Conservation (phyloP, 1,284 basidiomycete species). For the Sporisorium reilianum region DNA sequence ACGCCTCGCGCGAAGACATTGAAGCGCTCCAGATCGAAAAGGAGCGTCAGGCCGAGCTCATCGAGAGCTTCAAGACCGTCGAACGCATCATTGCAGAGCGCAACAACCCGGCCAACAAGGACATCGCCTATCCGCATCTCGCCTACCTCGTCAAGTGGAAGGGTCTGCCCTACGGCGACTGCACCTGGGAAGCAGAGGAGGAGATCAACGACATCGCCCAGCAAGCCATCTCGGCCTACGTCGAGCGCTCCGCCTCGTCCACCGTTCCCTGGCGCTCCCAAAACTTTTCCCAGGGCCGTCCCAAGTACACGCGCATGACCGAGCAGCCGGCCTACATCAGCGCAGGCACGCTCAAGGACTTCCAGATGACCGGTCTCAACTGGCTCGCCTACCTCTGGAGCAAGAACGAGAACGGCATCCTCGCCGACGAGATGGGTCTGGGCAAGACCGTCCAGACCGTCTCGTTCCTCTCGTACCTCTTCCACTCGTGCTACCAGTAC, state of each 20-base stretch:
- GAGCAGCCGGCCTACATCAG: conserved; percentile 91
- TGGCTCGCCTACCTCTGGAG: conserved; percentile 98
- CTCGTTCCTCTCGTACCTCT: conserved; percentile 93
- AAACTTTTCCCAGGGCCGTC: conserved; percentile 79
- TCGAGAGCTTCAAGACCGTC: conserved; percentile 90
- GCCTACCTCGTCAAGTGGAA: conserved; percentile 99
- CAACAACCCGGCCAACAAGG: conserved; percentile 75
- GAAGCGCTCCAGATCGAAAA: conserved; percentile 84
- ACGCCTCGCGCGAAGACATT: conserved; percentile 85
- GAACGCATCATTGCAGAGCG: conserved; percentile 91
- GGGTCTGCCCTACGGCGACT: conserved; percentile 91
- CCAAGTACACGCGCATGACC: conserved; percentile 84
- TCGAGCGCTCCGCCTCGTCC: conserved; percentile 80
- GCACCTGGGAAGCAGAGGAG: conserved; percentile 88
- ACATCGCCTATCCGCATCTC: conserved; percentile 73
- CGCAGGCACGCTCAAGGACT: conserved; percentile 87
- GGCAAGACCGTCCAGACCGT: conserved; percentile 98
- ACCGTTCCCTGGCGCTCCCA: conserved; percentile 89
- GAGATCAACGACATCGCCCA: conserved; percentile 77
- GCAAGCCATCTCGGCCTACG: conserved; percentile 83
- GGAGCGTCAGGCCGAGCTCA: conserved; percentile 87
- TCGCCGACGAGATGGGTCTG: conserved; percentile 99
- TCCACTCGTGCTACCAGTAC: conserved; percentile 88
- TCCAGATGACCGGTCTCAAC: conserved; percentile 97
- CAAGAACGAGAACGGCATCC: conserved; percentile 93